Evolutionary conservation across 495 filamentous ascomycete species (phyloP).

Genomic region (Clohesyomyces aquaticus): DNA sequence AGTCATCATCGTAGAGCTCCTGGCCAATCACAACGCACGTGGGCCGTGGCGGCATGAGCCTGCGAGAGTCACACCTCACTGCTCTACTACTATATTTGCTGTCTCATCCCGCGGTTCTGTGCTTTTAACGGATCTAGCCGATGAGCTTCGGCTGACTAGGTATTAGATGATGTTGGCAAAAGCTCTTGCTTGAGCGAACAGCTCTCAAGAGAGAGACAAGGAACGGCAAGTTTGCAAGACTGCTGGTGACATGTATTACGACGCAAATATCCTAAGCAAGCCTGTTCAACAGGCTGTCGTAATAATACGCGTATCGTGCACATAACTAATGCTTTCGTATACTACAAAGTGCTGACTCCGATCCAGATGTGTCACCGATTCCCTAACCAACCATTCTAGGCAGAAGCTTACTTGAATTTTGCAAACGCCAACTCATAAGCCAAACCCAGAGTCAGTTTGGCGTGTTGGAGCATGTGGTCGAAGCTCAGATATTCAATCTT

Average conservation of each 20-base stretch:
- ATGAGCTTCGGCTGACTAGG: neutral
- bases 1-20: neutral
- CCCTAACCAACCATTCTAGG: no score
- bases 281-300: neutral
- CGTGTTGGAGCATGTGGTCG: slow-evolving; percentile 98
- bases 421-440: slow-evolving; percentile 85
- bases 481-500: slow-evolving; percentile 86
- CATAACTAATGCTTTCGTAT: neutral
- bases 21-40: slow-evolving; percentile 19
- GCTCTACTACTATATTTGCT: slow-evolving; percentile 1
- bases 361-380: no score
- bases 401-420: slow-evolving; percentile 50
- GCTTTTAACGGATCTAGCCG: neutral
- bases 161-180: neutral
- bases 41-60: neutral
- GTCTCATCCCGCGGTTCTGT: neutral
- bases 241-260: neutral
- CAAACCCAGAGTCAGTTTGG: slow-evolving; percentile 84
- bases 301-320: neutral
- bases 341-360: no score
- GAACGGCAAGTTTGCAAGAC: neutral
- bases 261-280: neutral
- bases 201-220: neutral
- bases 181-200: neutral
- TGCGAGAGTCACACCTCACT: slow-evolving; percentile 9